Conservation (phyloP, 805 yeast species). For the Candida pseudofarinosa region DNA sequence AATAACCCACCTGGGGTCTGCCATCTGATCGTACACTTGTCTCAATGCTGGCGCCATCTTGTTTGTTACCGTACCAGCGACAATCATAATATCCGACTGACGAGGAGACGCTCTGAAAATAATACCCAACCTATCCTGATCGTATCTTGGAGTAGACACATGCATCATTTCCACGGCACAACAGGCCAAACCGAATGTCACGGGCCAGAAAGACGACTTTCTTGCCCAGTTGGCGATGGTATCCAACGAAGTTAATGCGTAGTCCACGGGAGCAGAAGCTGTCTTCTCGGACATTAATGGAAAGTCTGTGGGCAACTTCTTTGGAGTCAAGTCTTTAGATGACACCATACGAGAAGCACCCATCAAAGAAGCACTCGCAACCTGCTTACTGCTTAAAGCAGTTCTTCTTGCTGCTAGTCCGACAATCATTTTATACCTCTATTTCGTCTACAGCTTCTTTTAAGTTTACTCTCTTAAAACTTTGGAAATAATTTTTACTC, state of each 20-base stretch:
- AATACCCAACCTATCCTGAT: conserved; percentile 87
- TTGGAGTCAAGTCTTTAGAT: conserved; percentile 46
- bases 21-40: conserved; percentile 92
- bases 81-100: conserved; percentile 88
- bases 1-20: conserved; percentile 91
- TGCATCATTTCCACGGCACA: conserved; percentile 97
- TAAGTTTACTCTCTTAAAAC: not conserved
- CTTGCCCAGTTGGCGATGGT: conserved; percentile 87
- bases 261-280: conserved; percentile 58
- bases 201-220: conserved; percentile 91
- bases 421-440: conserved; percentile 2
- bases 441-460: conserved; percentile 4
- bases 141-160: conserved; percentile 85
- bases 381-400: conserved; percentile 11
- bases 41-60: conserved; percentile 93
- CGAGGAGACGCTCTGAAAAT: conserved; percentile 93
- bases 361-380: not conserved
- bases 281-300: conserved; percentile 67
- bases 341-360: conserved; percentile 23
- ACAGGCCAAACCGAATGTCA: conserved; percentile 86
- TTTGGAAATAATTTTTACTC: not conserved
- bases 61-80: conserved; percentile 87
- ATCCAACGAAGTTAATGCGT: conserved; percentile 77
- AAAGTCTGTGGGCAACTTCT: conserved; percentile 56
- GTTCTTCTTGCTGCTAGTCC: conserved; percentile 23